phyloP scores from a whole-genome alignment of 805 yeast genomes.

The Metschnikowia matae region DNA sequence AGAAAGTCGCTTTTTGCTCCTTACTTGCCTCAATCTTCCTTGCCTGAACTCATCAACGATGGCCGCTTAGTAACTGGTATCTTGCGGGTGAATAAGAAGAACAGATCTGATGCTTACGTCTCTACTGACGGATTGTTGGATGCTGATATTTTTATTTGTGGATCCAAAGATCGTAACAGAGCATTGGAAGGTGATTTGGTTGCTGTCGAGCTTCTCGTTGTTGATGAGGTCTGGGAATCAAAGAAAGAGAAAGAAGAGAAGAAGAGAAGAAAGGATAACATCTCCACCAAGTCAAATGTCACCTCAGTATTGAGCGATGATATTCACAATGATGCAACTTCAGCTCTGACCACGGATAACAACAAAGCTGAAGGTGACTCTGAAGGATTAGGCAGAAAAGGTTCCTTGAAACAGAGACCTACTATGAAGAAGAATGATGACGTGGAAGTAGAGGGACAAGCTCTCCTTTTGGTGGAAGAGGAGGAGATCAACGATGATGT shows the following conservation, averaged over 20 bases:
- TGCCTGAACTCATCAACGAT: constrained; percentile 84
- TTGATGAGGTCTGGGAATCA: constrained; percentile 96
- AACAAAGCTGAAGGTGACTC: constrained; percentile 31
- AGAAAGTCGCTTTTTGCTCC: constrained; percentile 92
- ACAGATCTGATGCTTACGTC: constrained; percentile 97
- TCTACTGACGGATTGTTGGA: constrained; percentile 93
- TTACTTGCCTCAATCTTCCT: constrained; percentile 86
- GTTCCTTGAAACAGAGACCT: constrained; percentile 91
- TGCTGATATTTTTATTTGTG: constrained; percentile 96
- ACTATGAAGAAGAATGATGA: constrained; percentile 97
- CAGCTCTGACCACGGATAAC: constrained; percentile 39
- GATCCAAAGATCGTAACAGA: constrained; percentile 96
- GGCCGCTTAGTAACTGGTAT: constrained; percentile 92
- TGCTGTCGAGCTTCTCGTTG: constrained; percentile 89
- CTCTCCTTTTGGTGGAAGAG: constrained; percentile 85
- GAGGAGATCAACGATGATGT: constrained; percentile 91
- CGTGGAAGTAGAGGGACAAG: constrained; percentile 98
- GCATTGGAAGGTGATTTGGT: constrained; percentile 96
- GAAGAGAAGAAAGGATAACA: constrained; percentile 77
- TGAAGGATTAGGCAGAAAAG: constrained; percentile 58
- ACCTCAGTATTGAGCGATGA: constrained; percentile 54
- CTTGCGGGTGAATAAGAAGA: constrained; percentile 90
- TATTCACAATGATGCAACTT: constrained; percentile 76
- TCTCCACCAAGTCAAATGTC: constrained; percentile 30
- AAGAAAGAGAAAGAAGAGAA: constrained; percentile 96